A percentile compares a stretch with the other conserved stretches of the same genome.
phyloP scores from a whole-genome alignment of 108 stramenopile genomes.

The Pseudonitzschia pungens region DNA sequence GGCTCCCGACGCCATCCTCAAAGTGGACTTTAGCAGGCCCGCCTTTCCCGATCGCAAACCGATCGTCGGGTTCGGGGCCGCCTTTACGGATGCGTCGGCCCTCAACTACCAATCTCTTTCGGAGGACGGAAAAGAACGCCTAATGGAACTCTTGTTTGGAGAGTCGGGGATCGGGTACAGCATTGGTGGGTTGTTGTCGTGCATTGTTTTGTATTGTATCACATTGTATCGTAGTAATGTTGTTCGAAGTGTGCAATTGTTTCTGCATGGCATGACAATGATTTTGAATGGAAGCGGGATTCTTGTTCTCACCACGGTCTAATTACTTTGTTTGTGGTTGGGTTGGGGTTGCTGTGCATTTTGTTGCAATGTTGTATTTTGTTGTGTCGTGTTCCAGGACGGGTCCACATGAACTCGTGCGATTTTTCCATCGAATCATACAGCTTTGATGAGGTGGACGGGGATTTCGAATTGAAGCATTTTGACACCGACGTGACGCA shows the following conservation, averaged over 20 bases:
- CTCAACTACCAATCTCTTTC: slow-evolving; percentile 82
- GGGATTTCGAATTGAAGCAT: slow-evolving; percentile 82
- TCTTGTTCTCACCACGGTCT: no score
- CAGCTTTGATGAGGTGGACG: slow-evolving; percentile 82
- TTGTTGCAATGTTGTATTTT: no score
- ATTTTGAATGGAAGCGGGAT: no score
- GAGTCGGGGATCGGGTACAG: slow-evolving; percentile 67
- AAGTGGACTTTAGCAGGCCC: slow-evolving; percentile 40
- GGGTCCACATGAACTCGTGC: slow-evolving; percentile 95
- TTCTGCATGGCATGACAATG: no score
- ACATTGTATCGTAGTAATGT: no score
- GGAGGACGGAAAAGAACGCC: slow-evolving; percentile 56
- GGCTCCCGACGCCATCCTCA: slow-evolving; percentile 59
- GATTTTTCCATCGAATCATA: slow-evolving; percentile 91
- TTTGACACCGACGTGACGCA: slow-evolving; percentile 79
- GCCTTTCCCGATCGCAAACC: slow-evolving; percentile 57
- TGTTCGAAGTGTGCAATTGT: no score
- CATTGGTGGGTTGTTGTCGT: not conserved
- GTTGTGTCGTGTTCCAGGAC: no score
- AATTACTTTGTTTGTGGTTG: no score
- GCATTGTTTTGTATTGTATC: not conserved
- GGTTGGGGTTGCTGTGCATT: no score
- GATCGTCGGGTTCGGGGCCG: slow-evolving; percentile 94
- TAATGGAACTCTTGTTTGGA: slow-evolving; percentile 91
- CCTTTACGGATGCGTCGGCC: slow-evolving; percentile 94